A percentile compares a stretch with the other conserved stretches of the same genome.
phyloP scores from a whole-genome alignment of 768 basidiomycete species.

The Lentinula boryana region DNA sequence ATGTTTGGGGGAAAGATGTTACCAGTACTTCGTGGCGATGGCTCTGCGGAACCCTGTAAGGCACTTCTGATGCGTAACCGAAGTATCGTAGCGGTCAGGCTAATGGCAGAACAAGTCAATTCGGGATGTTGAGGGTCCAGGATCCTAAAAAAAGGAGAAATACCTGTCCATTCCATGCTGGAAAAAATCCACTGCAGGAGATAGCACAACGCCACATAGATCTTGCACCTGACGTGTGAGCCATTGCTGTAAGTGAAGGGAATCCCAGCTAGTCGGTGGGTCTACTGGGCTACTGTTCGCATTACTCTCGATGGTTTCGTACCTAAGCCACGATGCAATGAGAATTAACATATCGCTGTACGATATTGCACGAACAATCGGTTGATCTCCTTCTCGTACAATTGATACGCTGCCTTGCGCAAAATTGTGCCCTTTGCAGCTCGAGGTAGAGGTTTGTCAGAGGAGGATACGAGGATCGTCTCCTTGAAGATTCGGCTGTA shows the following conservation, averaged over 20 bases:
- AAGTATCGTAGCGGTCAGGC: constrained; percentile 22
- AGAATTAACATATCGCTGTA: neutral
- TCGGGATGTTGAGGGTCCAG: constrained; percentile 1
- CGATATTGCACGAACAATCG: constrained; percentile 18
- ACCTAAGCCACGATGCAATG: neutral
- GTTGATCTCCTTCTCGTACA: constrained; percentile 36
- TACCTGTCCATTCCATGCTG: constrained; percentile 24
- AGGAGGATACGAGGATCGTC: constrained; percentile 40
- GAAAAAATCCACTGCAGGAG: constrained; percentile 16
- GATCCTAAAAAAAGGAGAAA: neutral
- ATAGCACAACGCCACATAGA: constrained; percentile 15
- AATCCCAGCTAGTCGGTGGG: constrained; percentile 11
- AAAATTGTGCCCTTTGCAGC: constrained; percentile 41
- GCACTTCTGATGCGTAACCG: constrained; percentile 26
- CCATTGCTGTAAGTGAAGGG: constrained; percentile 13
- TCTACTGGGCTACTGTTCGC: constrained; percentile 17
- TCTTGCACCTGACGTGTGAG: constrained; percentile 16
- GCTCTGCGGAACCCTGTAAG: constrained; percentile 19
- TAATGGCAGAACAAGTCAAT: constrained; percentile 11
- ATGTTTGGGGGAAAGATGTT: constrained; percentile 12
- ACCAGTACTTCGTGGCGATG: constrained; percentile 8
- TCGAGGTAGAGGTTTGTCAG: constrained; percentile 34
- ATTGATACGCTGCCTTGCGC: constrained; percentile 29
- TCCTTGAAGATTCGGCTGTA: constrained; percentile 44
- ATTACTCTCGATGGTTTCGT: constrained; percentile 18